Conservation (phyloP, 371 early-diverging fungal genomes). For the Funneliformis caledonium region DNA sequence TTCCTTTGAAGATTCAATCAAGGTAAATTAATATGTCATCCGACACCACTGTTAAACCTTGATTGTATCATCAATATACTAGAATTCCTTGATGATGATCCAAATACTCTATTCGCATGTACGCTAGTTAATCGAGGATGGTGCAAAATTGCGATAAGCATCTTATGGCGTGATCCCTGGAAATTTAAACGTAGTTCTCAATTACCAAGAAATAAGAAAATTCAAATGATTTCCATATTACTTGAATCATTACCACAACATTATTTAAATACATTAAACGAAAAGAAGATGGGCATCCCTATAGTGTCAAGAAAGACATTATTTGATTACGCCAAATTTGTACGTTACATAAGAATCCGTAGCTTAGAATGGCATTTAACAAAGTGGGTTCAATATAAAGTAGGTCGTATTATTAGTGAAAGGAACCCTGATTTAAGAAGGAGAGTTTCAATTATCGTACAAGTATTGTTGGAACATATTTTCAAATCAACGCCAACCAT, state of each 20-base stretch:
- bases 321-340: not conserved
- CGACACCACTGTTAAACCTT: not conserved
- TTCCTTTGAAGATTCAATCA: not conserved
- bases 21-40: not conserved
- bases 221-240: not conserved
- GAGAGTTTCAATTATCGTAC: not conserved
- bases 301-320: not conserved
- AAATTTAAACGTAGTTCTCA: not conserved
- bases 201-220: not conserved
- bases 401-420: not conserved
- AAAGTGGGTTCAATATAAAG: not conserved
- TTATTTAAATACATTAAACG: not conserved
- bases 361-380: not conserved
- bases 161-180: constrained; percentile 25
- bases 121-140: constrained; percentile 26
- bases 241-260: not conserved
- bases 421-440: not conserved
- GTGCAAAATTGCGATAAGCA: constrained; percentile 11
- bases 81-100: constrained; percentile 4
- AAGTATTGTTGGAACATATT: not conserved
- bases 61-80: constrained; percentile 13
- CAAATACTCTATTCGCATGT: constrained; percentile 1
- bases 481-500: not conserved
- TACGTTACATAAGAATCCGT: not conserved
- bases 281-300: not conserved